phyloP scores from a whole-genome alignment of 2,329 filamentous ascomycete species.

The Hymenoscyphus repandus region DNA sequence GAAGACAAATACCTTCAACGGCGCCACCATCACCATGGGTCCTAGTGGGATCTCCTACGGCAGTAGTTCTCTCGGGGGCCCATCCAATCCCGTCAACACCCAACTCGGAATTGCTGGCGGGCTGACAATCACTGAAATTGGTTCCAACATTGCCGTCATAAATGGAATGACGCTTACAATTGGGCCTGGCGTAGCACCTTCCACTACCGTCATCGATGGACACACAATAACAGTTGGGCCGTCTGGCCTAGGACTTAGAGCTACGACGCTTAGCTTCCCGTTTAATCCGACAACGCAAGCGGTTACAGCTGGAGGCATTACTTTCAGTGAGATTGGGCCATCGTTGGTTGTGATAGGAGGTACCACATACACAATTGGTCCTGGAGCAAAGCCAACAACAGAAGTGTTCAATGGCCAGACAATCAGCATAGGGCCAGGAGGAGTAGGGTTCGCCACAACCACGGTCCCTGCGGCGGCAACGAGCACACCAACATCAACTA shows the following conservation, averaged over 20 bases:
- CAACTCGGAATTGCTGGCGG: conserved; percentile 26
- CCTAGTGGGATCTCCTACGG: conserved; percentile 20
- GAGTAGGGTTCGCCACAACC: conserved; percentile 25
- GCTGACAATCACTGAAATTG: conserved; percentile 25
- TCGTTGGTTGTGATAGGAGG: conserved; percentile 21
- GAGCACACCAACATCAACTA: conserved; percentile 5
- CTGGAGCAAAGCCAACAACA: conserved; percentile 15
- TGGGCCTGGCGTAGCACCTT: conserved; percentile 38
- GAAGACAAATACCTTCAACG: conserved; percentile 20
- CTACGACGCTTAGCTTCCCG: conserved; percentile 19
- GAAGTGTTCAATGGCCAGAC: conserved; percentile 20
- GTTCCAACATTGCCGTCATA: conserved; percentile 39
- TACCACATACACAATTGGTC: conserved; percentile 23
- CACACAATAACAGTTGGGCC: conserved; percentile 49
- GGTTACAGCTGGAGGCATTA: conserved; percentile 23
- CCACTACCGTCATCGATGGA: conserved; percentile 43
- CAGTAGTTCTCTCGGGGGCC: conserved; percentile 19
- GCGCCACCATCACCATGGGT: conserved; percentile 23
- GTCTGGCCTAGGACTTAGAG: conserved; percentile 36
- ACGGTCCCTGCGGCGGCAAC: conserved; percentile 17
- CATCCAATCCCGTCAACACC: conserved; percentile 16
- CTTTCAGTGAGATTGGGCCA: conserved; percentile 21
- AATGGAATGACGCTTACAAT: conserved; percentile 46
- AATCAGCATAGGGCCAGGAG: conserved; percentile 25
- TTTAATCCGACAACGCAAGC: conserved; percentile 20